Base-by-base conservation (phyloP, 106 monocot genomes). In the Apostasia ramifera region DNA sequence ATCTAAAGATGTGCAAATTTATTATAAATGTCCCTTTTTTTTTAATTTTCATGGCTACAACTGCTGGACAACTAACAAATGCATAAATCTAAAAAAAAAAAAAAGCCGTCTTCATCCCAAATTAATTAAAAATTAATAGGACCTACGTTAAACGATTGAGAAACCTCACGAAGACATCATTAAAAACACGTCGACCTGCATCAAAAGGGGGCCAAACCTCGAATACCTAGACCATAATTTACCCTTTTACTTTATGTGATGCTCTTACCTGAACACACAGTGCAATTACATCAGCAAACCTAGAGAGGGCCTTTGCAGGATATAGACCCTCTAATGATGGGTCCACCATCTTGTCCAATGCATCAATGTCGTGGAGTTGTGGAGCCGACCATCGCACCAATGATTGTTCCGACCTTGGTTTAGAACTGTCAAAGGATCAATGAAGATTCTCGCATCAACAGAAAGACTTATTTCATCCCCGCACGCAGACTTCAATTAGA, bases 261-360 rank as follows among this genome's bases (percentile, higher is more conserved):
- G 55, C 40, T 51, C 40, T 6, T 58, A 76, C 75, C 68, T 76
- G 75, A 69, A 76, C 69, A 62, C 75, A 69, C 5, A 76, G 75
- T 26, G 68, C 75, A 45, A 76, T 69, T 44, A 69, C 61, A 61
- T 68, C 68, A 76, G 75, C 75, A 68, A 76, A 69, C 12, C 75
- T 59, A 11, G 75, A 76, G 58, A 76, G 69, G 3, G 75, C 61
- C 49, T 76, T 76, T 60, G 75, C 75, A 76, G 68, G 61, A 53
- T 76, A 76, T 50, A 76, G 69, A 14, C 75, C 75, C 68, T 76
- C 75, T 38, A 76, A 66, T n/a, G 60, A 49, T 4, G 75, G 75
- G 54, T 76, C 75, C 47, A 76, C 75, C 75, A 76, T 76, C 66
- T 69, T 76, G 46, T 76, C 75, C 45, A 76, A 59, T 61, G 75